Base-by-base conservation (phyloP, 2,329 filamentous ascomycete species). In the Penicillium freii region DNA sequence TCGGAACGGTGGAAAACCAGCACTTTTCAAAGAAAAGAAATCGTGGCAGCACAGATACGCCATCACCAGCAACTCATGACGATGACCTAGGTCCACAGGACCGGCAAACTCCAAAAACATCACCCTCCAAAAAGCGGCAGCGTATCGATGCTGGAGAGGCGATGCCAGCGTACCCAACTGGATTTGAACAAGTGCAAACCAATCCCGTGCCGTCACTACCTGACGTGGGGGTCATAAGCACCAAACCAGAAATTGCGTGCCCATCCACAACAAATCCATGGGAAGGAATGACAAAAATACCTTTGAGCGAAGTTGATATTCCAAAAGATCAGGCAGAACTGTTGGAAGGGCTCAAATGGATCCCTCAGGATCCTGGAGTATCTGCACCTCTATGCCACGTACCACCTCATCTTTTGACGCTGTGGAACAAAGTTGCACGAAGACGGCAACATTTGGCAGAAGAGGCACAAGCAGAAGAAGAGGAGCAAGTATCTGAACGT, bases 321-420 rank as follows among this genome's bases (percentile, higher is more conserved):
- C 76, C 80, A 2, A 72, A 68, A 27, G 75, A 81, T 17, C 85
- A 88, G 62, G 66, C 70, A 43, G 63, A 72, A 9, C 71, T 87
- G 5, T 70, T 88, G 1, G 75, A 79, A 6, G 67, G 74, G 11
- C 59, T 71, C 6, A 59, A 47, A 54, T 75, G 72, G 75, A 62
- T 76, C 51, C 73, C 74, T 38, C 68, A 73, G n/a, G 57, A 61
- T n/a, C 47, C 68, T 1, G 71, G 72, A 15, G 59, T 65, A 15
- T 54, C 54, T 15, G 47, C 56, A 34, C 69, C 70, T 21, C 65
- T 64, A 31, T 71, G 68, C 3, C 67, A 74, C 62, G 73, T 76
- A 29, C 75, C 75, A 2, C 65, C 71, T 49, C 43, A 44, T 17
- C 66, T 77, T 21, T 57, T 77, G 19, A 55, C 61, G n/a, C 54